These are phyloP conservation scores for Boletales sp. DNA, from an alignment of 768 basidiomycete genomes.

Conservation along the genomic window DNA sequence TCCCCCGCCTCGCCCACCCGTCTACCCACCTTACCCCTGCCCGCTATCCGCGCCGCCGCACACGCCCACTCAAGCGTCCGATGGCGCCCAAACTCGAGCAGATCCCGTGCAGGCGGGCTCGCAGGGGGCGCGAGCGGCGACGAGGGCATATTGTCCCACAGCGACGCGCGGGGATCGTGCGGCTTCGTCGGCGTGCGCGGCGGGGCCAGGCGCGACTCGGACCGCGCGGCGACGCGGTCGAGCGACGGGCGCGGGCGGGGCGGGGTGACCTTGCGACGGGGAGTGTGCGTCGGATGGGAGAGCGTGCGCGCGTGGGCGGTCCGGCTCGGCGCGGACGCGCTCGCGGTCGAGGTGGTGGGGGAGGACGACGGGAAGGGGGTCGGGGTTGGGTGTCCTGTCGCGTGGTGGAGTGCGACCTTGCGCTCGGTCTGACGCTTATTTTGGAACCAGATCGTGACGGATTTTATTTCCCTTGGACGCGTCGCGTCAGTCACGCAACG, in stretches of 20 bases:
- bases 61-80: slow-evolving; percentile 33
- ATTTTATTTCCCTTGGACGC: slow-evolving; percentile 30
- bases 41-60: slow-evolving; percentile 45
- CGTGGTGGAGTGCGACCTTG: slow-evolving; percentile 46
- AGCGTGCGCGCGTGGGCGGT: slow-evolving; percentile 1
- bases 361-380: slow-evolving; percentile 20
- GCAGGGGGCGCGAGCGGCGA: slow-evolving; percentile 42
- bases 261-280: slow-evolving; percentile 27
- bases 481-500: slow-evolving; percentile 10
- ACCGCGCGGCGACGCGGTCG: slow-evolving; percentile 29
- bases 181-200: slow-evolving; percentile 30
- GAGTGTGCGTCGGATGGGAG: slow-evolving; percentile 13
- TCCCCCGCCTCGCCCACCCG: slow-evolving; percentile 15
- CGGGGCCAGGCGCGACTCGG: slow-evolving; percentile 28
- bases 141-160: slow-evolving; percentile 34
- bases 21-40: slow-evolving; percentile 33
- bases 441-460: slow-evolving; percentile 35
- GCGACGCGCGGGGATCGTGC: slow-evolving; percentile 24
- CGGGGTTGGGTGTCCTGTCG: slow-evolving; percentile 12
- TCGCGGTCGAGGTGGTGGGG: neutral
- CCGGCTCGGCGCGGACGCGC: slow-evolving; percentile 34
- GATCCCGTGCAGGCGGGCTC: slow-evolving; percentile 30
- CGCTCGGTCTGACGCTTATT: slow-evolving; percentile 46
- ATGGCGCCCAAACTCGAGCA: slow-evolving; percentile 27
- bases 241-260: slow-evolving; percentile 31